Evolutionary conservation across 345 rosid genomes (phyloP), one percentile per base, ranked within the genome.

Genomic region (Sonneratia caseolaris): DNA sequence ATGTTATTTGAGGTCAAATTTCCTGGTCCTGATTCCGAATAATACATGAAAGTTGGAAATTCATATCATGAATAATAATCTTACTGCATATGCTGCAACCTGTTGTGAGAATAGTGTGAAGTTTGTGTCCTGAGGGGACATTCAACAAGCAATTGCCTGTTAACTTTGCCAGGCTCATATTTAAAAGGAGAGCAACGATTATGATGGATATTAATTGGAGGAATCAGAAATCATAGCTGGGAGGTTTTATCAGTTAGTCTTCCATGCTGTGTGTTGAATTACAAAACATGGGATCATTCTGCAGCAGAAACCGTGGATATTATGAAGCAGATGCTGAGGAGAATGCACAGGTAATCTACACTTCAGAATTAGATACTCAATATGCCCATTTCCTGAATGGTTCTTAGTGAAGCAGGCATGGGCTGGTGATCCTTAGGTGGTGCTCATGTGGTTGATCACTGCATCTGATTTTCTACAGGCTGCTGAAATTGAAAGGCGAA

Each of bases 401-500:
- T 9, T 55, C 15, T 1, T 69, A 2, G 37, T 21, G 21, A 68
- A 37, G 21, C 7, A 22, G 37, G 37, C 47, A n/a, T 18, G 14
- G 27, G 2, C 14, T 51, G 37, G 35, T 18, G 43, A 55, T 70
- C 43, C 42, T 27, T 32, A 48, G 1, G n/a, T 36, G n/a, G 9
- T 70, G 4, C 11, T 27, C 19, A 11, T 35, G 51, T 12, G 64
- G 51, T 37, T 35, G 53, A 38, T 37, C 64, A 13, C 66, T 66
- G 55, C 15, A 7, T 51, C 66, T 19, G 21, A 53, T 49, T n/a
- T n/a, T 56, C 48, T 79, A 12, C 81, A 95, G 98, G 89, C 92
- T 67, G 94, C 83, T 74, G 97, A 92, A 75, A 92, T 95, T 24
- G 99, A 95, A 80, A 87, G 96, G 80, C 84, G 99, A 75, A 95